Base-by-base conservation (phyloP, 768 basidiomycete genomes). In the Candolleomyces efflorescens region DNA sequence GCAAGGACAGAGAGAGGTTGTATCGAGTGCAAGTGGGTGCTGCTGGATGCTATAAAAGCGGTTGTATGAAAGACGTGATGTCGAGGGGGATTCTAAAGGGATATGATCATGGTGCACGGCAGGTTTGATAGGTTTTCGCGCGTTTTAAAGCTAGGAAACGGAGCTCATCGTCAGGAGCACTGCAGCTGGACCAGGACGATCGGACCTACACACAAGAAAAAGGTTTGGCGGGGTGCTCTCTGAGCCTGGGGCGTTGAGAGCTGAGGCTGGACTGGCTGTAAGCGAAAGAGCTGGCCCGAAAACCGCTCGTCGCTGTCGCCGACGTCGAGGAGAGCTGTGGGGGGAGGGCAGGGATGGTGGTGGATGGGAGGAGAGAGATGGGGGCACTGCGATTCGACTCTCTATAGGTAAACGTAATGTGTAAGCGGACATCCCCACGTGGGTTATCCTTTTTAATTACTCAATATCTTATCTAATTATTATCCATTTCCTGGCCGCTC, bases 61-160 rank as follows among this genome's bases (percentile, higher is more conserved):
- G 49, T 67, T 61, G 58, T 64, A 45, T 32, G 44, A 45, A 43
- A 27, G 54, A 22, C 49, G 49, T 37, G 41, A 51, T 53, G 20
- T 45, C 24, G 57, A 18, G 12, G 50, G 22, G 11, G 61, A 61
- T 71, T 32, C 69, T 78, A 79, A 58, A 75, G 69, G 68, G 75
- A 73, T 67, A 72, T 74, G 63, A 73, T 73, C 75, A 77, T 77
- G 70, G 67, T 70, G 74, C 66, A 72, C 70, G 68, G 17, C 20
- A 44, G 43, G 54, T 36, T 53, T 58, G 6, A 17, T 0, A 10
- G 23, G 51, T 11, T 45, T 43, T 18, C 53, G 41, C 36, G 50
- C 52, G 39, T 53, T 52, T 26, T 58, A 37, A 20, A 53, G 48
- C 56, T 57, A 26, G 36, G 5, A 32, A 32, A 32, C 32, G 32